Evolutionary conservation across 192 early-diverging fungal species (phyloP).

Genomic region (Anaeromyces robustus): DNA sequence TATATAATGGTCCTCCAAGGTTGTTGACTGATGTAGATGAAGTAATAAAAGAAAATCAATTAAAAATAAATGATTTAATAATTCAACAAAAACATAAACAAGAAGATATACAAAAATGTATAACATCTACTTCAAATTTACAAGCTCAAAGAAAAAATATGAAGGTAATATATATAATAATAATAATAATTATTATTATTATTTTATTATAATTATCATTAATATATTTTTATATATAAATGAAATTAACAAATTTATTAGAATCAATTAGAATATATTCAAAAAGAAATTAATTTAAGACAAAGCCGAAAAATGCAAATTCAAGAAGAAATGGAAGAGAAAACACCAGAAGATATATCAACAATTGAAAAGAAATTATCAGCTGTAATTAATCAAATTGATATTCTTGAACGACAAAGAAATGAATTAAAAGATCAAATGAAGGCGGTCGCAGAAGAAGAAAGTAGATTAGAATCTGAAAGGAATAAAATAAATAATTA

Average conservation of each 20-base stretch:
- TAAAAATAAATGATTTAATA: slow-evolving; percentile 2
- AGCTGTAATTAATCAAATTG: not conserved
- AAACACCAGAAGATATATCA: not conserved
- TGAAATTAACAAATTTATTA: not conserved
- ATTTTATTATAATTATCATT: too few relatives aligned
- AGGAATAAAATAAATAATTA: not conserved
- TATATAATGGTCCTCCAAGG: not conserved
- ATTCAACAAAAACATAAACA: not conserved
- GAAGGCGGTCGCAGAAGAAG: not conserved
- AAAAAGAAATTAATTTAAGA: not conserved
- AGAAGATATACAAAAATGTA: not conserved
- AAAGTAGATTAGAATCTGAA: not conserved
- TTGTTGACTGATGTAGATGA: not conserved
- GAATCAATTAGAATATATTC: not conserved
- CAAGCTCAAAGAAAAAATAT: not conserved
- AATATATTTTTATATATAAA: not conserved
- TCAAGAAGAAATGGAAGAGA: not conserved
- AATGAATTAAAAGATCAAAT: not conserved
- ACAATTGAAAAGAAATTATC: not conserved
- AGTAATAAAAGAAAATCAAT: not conserved
- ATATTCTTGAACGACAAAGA: not conserved
- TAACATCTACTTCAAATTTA: not conserved
- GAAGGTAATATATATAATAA: not conserved
- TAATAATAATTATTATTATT: too few relatives aligned
- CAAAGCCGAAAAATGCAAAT: not conserved